phyloP scores from a whole-genome alignment of 1,284 basidiomycete genomes.

The Tilletia indica region DNA sequence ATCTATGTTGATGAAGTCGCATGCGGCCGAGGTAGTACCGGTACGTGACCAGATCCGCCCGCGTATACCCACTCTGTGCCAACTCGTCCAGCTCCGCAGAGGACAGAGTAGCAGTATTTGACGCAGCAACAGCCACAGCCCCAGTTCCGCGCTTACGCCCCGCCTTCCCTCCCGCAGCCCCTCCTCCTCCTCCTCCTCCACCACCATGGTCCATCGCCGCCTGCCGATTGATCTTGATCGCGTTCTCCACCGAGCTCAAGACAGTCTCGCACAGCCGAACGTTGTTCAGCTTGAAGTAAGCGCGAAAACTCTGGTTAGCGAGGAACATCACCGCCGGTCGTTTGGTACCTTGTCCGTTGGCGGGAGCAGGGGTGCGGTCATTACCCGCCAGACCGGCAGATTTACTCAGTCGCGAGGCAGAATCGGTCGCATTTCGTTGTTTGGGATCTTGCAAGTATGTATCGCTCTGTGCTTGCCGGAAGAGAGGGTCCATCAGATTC shows the following conservation, averaged over 20 bases:
- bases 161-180: background rate
- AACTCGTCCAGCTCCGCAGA: background rate
- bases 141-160: background rate
- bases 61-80: conserved; percentile 42
- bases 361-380: conserved; percentile 41
- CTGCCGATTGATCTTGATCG: conserved; percentile 47
- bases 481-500: background rate
- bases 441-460: conserved; percentile 10
- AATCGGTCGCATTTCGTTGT: conserved; percentile 35
- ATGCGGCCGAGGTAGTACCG: conserved; percentile 58
- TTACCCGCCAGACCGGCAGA: conserved; percentile 51
- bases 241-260: conserved; percentile 57
- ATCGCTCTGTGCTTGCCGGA: background rate
- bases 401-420: conserved; percentile 49
- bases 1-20: conserved; percentile 56
- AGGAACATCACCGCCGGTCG: conserved; percentile 49
- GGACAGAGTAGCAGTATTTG: background rate
- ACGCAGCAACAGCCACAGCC: background rate
- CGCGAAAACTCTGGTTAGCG: conserved; percentile 52
- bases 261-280: conserved; percentile 59
- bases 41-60: conserved; percentile 56
- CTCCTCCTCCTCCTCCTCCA: conserved; percentile 14
- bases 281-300: conserved; percentile 56
- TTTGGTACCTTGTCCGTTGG: conserved; percentile 39
- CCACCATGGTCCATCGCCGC: background rate